These are phyloP conservation scores for Vigna radiata DNA, from an alignment of 306 rosid genomes.

Conservation along the genomic window DNA sequence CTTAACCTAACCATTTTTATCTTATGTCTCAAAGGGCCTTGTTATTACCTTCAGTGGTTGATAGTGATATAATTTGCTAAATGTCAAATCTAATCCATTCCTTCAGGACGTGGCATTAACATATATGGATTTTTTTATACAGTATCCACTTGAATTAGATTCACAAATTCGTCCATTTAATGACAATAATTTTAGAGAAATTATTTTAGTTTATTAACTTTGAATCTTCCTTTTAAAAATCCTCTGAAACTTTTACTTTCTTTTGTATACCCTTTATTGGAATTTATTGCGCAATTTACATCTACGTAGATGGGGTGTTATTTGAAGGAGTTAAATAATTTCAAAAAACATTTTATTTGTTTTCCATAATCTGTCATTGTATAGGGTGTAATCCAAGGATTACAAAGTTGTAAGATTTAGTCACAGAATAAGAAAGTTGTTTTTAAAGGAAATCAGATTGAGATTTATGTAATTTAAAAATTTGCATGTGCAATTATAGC, in stretches of 20 bases:
- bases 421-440: neutral
- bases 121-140: conserved; percentile 6
- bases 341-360: neutral
- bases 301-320: neutral
- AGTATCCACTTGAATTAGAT: neutral
- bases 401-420: neutral
- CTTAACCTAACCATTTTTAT: neutral
- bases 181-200: neutral
- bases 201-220: conserved; percentile 11
- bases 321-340: conserved; percentile 9
- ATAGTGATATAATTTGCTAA: neutral
- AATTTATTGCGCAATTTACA: neutral
- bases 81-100: conserved; percentile 15
- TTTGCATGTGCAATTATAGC: neutral
- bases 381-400: neutral
- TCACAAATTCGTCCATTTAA: neutral
- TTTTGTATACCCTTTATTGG: neutral
- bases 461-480: neutral
- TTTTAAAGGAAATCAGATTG: neutral
- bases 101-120: neutral
- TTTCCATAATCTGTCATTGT: neutral
- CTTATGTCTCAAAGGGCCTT: conserved; percentile 8
- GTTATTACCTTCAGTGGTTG: neutral
- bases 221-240: neutral
- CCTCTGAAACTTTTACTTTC: neutral